phyloP scores from a whole-genome alignment of 306 rosid species.

The Quercus parvula region DNA sequence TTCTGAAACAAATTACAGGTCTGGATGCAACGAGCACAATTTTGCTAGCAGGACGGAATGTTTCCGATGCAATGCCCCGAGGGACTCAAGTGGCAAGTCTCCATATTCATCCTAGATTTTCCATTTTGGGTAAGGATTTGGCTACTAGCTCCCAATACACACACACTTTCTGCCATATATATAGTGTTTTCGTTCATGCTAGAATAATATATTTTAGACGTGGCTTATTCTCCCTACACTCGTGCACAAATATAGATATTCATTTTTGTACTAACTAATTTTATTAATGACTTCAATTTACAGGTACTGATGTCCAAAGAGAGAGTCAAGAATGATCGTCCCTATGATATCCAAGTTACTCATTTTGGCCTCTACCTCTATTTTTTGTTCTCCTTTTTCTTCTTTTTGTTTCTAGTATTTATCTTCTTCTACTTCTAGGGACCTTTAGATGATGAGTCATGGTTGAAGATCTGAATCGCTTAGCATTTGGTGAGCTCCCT shows the following conservation, averaged over 20 bases:
- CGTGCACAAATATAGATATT: too few species aligned
- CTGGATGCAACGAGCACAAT: constrained; percentile 90
- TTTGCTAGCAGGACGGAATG: constrained; percentile 83
- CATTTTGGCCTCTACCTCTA: background rate
- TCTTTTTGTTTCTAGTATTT: background rate
- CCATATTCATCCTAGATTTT: constrained; percentile 53
- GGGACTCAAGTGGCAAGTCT: constrained; percentile 56
- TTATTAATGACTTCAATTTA: background rate
- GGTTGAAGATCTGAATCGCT: constrained; percentile 3
- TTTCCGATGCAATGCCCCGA: constrained; percentile 77
- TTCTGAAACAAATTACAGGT: constrained; percentile 30
- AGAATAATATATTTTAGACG: too few species aligned
- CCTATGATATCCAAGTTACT: background rate
- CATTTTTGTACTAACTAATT: too few species aligned
- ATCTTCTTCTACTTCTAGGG: background rate
- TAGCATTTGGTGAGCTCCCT: constrained; percentile 16
- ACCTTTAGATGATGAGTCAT: background rate
- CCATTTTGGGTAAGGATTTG: constrained; percentile 10
- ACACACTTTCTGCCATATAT: background rate
- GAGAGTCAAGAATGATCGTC: constrained; percentile 6
- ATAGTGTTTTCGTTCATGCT: too few species aligned
- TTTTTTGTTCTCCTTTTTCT: background rate
- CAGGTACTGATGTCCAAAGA: background rate
- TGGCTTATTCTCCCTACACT: too few species aligned
- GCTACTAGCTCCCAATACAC: background rate